phyloP scores from a whole-genome alignment of 2,329 filamentous ascomycete genomes.

The Cordyceps militaris region DNA sequence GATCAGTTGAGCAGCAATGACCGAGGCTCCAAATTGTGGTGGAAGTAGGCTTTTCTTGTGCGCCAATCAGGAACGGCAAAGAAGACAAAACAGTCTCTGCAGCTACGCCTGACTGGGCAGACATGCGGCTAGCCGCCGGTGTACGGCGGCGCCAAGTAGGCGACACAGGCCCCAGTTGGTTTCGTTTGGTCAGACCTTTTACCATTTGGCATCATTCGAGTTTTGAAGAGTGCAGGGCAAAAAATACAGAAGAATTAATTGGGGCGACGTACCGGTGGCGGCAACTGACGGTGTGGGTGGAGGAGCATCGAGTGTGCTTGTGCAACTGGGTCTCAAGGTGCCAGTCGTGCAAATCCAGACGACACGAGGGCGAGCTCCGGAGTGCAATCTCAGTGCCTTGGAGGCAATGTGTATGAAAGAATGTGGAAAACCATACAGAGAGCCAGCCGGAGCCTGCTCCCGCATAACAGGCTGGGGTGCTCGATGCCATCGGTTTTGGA shows the following conservation, averaged over 20 bases:
- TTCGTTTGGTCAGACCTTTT: conserved; percentile 56
- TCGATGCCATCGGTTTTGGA: not conserved
- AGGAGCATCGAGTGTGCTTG: not conserved
- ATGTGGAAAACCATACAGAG: not conserved
- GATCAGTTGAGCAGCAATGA: conserved; percentile 37
- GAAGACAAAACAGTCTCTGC: not conserved
- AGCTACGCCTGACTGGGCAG: not conserved
- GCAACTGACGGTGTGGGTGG: not conserved
- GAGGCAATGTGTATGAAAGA: not conserved
- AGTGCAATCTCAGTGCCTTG: not conserved
- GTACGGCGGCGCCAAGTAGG: conserved; percentile 12
- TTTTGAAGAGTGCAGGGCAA: not conserved
- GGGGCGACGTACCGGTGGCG: not conserved
- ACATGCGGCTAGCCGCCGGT: not conserved
- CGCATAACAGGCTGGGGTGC: not conserved
- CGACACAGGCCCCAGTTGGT: conserved; percentile 37
- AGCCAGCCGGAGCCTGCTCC: not conserved
- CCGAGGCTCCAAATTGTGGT: conserved; percentile 48
- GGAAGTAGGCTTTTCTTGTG: conserved; percentile 10
- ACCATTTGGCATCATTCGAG: conserved; percentile 51
- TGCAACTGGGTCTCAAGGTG: not conserved
- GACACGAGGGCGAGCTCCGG: not conserved
- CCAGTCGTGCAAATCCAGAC: not conserved
- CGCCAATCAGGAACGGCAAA: not conserved
- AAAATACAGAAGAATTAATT: not conserved